Conservation (phyloP, 108 stramenopile species). For the Discostella pseudostelligera region DNA sequence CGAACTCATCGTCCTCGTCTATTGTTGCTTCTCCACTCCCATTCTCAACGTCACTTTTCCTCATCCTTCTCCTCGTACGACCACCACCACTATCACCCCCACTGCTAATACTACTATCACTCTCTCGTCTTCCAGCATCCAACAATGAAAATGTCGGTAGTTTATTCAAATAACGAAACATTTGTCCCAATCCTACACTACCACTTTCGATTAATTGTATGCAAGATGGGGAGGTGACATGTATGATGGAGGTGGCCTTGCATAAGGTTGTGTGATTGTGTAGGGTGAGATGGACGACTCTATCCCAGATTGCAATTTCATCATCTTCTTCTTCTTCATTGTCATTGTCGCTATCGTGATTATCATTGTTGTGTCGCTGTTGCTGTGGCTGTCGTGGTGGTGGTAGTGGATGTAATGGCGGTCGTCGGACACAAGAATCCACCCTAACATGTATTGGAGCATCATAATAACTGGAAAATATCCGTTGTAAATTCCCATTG, state of each 20-base stretch:
- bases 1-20: too few species aligned
- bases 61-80: neutral
- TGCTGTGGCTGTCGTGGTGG: too few species aligned
- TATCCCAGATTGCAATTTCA: constrained; percentile 52
- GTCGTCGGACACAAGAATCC: constrained; percentile 50
- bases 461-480: constrained; percentile 83
- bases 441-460: constrained; percentile 70
- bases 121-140: constrained; percentile 58
- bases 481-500: constrained; percentile 84
- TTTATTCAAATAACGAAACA: constrained; percentile 75
- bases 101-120: neutral
- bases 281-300: constrained; percentile 48
- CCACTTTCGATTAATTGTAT: constrained; percentile 65
- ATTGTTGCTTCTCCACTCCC: too few species aligned
- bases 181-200: constrained; percentile 71
- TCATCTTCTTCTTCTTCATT: neutral
- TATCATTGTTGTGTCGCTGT: neutral
- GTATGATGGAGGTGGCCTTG: constrained; percentile 65
- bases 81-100: neutral
- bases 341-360: neutral
- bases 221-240: constrained; percentile 52
- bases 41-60: neutral
- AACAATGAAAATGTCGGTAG: constrained; percentile 70
- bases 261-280: constrained; percentile 52
- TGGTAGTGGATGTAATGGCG: too few species aligned